Base-by-base conservation (phyloP, 495 filamentous ascomycete genomes). In the Hypoxylon perforatum region DNA sequence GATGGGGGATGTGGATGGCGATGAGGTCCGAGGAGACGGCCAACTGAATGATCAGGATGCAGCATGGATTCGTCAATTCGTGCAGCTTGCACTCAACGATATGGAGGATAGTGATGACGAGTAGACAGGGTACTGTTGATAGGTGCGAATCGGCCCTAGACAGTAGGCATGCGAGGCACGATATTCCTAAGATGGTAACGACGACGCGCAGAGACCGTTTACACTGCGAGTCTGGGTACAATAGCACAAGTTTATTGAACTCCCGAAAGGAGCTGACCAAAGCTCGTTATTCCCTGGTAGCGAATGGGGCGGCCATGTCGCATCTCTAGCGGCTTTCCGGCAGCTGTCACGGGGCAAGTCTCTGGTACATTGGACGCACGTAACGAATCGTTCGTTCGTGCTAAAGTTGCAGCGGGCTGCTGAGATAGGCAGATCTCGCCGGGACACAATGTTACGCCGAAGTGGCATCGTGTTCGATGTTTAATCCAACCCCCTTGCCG, bases 1-100 rank as follows among this genome's bases (percentile, higher is more conserved):
- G 62, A 58, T 54, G 51, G 22, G 52, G 39, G 33, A 53, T 39
- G 22, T 46, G 39, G 33, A 53, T 39, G 62, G 47, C 62, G 67
- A 61, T 12, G 61, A 23, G 51, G 57, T 58, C 67, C 57, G 57
- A 57, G 67, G 22, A 58, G 61, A 69, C 28, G 66, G 61, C 56
- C 66, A 69, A 61, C 55, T 69, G 35, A 17, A 64, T 61, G 59
- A 75, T 19, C 71, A 61, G 18, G 73, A 85, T 17, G 76, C 76
- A 52, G 80, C 76, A 10, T 86, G 84, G 84, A 63, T 86, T 33
- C 76, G 82, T 47, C 77, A 78, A 60, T 86, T 86, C 72, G 83
- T 86, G 10, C 77, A 75, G 69, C 76, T 82, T 51, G 84, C 83
- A 17, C 72, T 85, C 55, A 77, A 82, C 35, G 84, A 86, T 58